Percentiles rank a stretch among this genome's conserved stretches.
These are phyloP conservation scores for Trichomonas vaginalis DNA, from an alignment of 208 protist species.

Conservation along the genomic window DNA sequence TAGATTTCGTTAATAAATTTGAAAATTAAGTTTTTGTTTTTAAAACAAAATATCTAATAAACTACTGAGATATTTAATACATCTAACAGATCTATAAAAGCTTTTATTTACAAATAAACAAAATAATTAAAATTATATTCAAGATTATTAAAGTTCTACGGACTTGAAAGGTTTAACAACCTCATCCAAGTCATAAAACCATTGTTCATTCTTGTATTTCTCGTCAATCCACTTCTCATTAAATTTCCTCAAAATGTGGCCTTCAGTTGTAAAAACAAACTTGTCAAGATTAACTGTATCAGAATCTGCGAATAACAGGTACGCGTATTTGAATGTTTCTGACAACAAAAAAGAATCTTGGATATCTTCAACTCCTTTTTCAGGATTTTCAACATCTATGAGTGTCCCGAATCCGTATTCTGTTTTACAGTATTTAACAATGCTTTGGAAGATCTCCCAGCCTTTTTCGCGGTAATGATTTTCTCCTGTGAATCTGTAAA, in stretches of 20 bases:
- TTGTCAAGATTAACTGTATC: conserved; percentile 33
- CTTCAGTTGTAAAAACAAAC: conserved; percentile 51
- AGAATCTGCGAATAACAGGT: conserved; percentile 54
- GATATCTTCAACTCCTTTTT: conserved; percentile 39
- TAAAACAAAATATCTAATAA: too few species aligned
- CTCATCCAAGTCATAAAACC: background rate
- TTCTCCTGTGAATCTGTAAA: conserved; percentile 30
- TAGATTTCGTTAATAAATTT: too few species aligned
- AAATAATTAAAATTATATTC: too few species aligned
- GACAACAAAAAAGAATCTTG: conserved; percentile 75
- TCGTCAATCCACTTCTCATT: background rate
- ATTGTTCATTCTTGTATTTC: background rate
- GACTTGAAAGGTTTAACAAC: background rate
- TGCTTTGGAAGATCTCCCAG: conserved; percentile 44
- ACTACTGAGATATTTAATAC: too few species aligned
- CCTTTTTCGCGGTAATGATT: conserved; percentile 50
- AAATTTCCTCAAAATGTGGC: conserved; percentile 27
- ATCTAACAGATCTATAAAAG: too few species aligned
- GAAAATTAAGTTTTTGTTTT: too few species aligned
- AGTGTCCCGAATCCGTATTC: conserved; percentile 47
- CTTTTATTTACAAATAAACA: too few species aligned
- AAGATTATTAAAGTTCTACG: background rate
- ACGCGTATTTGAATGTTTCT: conserved; percentile 82
- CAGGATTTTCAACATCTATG: conserved; percentile 28
- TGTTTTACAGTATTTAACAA: conserved; percentile 44